phyloP scores from a whole-genome alignment of 768 basidiomycete species.

The Russula compacta region DNA sequence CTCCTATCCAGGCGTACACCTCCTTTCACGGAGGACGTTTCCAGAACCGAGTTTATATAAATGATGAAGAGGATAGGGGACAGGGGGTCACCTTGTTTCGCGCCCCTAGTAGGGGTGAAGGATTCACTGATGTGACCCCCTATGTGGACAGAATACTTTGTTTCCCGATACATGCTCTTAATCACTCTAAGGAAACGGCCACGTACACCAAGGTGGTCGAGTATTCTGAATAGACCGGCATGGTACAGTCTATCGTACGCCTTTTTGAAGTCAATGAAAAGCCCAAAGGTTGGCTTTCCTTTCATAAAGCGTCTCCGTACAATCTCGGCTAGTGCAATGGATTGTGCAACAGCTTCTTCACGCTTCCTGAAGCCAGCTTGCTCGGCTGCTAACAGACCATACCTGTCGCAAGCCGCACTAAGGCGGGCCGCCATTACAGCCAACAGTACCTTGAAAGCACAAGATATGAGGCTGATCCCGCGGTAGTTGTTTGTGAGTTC shows the following conservation, averaged over 20 bases:
- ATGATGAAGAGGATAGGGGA: slow-evolving; percentile 18
- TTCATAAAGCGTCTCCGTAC: not conserved
- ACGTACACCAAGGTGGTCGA: slow-evolving; percentile 2
- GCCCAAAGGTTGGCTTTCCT: not conserved
- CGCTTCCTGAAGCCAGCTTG: slow-evolving; percentile 14
- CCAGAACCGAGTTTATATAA: slow-evolving; percentile 1
- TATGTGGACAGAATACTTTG: not conserved
- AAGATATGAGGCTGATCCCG: slow-evolving; percentile 16
- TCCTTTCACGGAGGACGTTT: no score
- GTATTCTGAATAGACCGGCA: slow-evolving; percentile 6
- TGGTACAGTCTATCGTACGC: slow-evolving; percentile 17
- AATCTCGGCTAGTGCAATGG: slow-evolving; percentile 14
- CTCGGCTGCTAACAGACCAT: not conserved
- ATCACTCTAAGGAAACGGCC: not conserved
- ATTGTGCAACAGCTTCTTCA: slow-evolving; percentile 18
- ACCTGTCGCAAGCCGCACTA: not conserved
- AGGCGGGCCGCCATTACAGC: slow-evolving; percentile 8
- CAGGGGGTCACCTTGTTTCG: slow-evolving; percentile 15
- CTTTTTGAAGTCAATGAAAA: slow-evolving; percentile 19
- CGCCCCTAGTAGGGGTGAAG: slow-evolving; percentile 6
- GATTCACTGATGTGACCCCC: not conserved
- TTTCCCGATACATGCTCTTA: not conserved
- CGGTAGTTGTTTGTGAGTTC: slow-evolving; percentile 12
- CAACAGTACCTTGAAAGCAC: slow-evolving; percentile 11
- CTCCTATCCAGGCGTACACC: no score